phyloP scores from a whole-genome alignment of 2,329 filamentous ascomycete species.

The Nemania sp. region DNA sequence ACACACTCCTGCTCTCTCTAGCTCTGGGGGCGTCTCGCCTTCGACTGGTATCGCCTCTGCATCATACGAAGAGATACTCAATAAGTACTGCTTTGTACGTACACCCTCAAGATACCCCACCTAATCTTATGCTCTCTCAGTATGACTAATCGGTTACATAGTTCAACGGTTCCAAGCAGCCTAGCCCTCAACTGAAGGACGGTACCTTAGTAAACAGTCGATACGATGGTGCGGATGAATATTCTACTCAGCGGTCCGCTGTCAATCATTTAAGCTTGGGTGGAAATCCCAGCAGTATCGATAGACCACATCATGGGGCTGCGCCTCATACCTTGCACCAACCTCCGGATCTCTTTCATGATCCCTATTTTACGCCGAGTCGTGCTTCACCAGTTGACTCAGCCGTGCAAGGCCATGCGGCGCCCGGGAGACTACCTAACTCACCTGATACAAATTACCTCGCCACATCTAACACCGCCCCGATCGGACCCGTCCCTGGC shows the following conservation, averaged over 20 bases:
- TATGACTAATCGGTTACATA: constrained; percentile 43
- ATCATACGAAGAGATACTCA: constrained; percentile 94
- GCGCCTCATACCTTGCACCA: constrained; percentile 51
- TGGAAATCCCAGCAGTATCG: constrained; percentile 45
- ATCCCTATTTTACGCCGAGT: constrained; percentile 36
- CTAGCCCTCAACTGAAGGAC: constrained; percentile 55
- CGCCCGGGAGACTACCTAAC: constrained; percentile 38
- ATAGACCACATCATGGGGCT: constrained; percentile 43
- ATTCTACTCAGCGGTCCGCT: constrained; percentile 40
- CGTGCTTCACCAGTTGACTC: constrained; percentile 44
- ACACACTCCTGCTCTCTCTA: constrained; percentile 15
- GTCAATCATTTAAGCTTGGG: constrained; percentile 45
- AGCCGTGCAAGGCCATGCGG: constrained; percentile 36
- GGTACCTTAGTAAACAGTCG: constrained; percentile 50
- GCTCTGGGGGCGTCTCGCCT: constrained; percentile 56
- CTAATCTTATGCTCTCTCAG: constrained; percentile 15
- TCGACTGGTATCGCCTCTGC: constrained; percentile 71
- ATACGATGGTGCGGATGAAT: constrained; percentile 49
- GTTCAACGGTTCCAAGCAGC: constrained; percentile 65
- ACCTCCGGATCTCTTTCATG: constrained; percentile 44
- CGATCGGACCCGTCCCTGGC: constrained; percentile 28
- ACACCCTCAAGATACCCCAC: constrained; percentile 43
- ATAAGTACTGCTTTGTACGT: constrained; percentile 99
- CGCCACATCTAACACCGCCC: constrained; percentile 49
- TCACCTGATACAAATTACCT: constrained; percentile 45